Evolutionary conservation across 768 basidiomycete species (phyloP).

Genomic region (Sistotremastrum niveocremeum): DNA sequence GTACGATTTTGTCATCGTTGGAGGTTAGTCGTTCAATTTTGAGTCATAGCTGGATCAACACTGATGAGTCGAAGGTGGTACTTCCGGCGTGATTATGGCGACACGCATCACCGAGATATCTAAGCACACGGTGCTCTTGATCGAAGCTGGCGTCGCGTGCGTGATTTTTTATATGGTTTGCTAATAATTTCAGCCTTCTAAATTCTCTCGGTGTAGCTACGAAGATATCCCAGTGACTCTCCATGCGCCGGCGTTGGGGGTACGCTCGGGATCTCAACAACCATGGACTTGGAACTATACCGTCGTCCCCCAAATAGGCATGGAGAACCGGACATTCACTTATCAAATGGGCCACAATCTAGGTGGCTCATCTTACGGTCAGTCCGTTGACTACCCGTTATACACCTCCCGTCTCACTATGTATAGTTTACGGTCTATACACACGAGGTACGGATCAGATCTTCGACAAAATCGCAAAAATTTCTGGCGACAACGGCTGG

Average conservation of each 20-base stretch:
- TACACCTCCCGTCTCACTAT: background rate
- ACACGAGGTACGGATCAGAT: constrained; percentile 4
- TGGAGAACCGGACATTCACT: background rate
- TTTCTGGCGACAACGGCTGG: constrained; percentile 3
- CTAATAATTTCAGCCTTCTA: background rate
- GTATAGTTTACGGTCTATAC: background rate
- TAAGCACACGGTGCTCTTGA: constrained; percentile 18
- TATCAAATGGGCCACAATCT: constrained; percentile 1
- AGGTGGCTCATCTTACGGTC: background rate
- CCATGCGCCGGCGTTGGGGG: too few relatives aligned
- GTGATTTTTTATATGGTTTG: background rate
- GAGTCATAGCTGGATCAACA: background rate
- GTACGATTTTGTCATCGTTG: constrained; percentile 3
- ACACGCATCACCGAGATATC: constrained; percentile 20
- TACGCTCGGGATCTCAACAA: too few relatives aligned
- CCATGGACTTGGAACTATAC: constrained; percentile 1
- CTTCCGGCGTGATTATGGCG: constrained; percentile 23
- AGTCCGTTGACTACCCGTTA: background rate
- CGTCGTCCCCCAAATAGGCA: background rate
- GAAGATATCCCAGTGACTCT: too few relatives aligned
- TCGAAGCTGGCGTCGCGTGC: constrained; percentile 11
- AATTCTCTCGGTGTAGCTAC: too few relatives aligned
- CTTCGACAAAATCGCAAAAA: constrained; percentile 1
- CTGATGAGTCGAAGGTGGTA: constrained; percentile 13
- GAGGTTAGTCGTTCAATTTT: constrained; percentile 2